phyloP scores from a whole-genome alignment of 2,329 filamentous ascomycete species.

The Lachnellula hyalina region DNA sequence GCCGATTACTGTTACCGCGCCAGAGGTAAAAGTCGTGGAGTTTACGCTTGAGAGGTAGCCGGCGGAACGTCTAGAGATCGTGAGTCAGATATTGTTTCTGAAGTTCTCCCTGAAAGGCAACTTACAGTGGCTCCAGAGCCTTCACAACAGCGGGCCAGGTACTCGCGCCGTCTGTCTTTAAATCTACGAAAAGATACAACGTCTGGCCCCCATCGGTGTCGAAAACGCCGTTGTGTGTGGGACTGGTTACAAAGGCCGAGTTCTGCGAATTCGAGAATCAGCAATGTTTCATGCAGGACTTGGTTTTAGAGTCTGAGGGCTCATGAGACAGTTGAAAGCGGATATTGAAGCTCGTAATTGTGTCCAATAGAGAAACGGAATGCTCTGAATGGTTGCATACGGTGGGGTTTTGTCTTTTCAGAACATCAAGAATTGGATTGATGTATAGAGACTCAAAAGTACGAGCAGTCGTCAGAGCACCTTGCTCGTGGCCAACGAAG shows the following conservation, averaged over 20 bases:
- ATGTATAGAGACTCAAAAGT: constrained; percentile 28
- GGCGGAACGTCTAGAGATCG: constrained; percentile 27
- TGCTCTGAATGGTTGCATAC: constrained; percentile 27
- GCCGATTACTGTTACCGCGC: constrained; percentile 28
- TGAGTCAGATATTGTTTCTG: constrained; percentile 7
- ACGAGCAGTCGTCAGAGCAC: constrained; percentile 19
- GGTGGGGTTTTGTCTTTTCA: constrained; percentile 19
- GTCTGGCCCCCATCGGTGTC: constrained; percentile 52
- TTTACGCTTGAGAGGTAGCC: constrained; percentile 24
- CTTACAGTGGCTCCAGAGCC: constrained; percentile 53
- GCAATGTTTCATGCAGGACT: no score
- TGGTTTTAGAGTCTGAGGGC: no score
- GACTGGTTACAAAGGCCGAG: no score
- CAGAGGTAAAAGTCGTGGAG: constrained; percentile 17
- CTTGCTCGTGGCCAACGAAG: constrained; percentile 24
- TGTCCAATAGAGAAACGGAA: constrained; percentile 38
- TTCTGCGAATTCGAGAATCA: no score
- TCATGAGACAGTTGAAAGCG: no score
- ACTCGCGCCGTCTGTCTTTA: constrained; percentile 52
- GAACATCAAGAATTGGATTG: constrained; percentile 24
- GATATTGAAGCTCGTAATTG: constrained; percentile 3
- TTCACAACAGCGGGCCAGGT: constrained; percentile 52
- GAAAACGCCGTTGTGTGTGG: constrained; percentile 54
- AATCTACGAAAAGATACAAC: constrained; percentile 59
- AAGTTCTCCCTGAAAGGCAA: constrained; percentile 28